These are phyloP conservation scores for Scheffersomyces illinoinensis DNA, from an alignment of 1,139 yeast genomes.

Conservation along the genomic window DNA sequence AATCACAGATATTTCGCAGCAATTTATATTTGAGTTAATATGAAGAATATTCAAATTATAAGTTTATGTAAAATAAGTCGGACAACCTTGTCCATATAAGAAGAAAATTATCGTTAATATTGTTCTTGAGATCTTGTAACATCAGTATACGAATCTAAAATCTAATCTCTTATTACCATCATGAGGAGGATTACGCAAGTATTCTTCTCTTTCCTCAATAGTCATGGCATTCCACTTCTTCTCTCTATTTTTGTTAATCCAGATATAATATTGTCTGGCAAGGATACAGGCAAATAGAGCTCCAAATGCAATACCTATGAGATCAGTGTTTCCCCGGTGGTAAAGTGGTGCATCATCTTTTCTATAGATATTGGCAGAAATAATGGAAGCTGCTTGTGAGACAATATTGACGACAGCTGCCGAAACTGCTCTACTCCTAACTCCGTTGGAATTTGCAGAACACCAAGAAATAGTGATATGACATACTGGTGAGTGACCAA, in stretches of 20 bases:
- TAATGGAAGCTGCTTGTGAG: slow-evolving; percentile 14
- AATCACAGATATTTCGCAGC: too few relatives aligned
- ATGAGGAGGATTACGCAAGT: slow-evolving; percentile 44
- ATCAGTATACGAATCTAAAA: slow-evolving; percentile 33
- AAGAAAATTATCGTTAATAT: not conserved
- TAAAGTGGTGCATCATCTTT: slow-evolving; percentile 16
- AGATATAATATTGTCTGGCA: slow-evolving; percentile 37
- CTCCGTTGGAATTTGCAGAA: slow-evolving; percentile 16
- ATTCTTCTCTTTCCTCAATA: slow-evolving; percentile 46
- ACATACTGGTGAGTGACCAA: slow-evolving; percentile 14
- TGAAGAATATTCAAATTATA: too few relatives aligned
- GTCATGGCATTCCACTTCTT: slow-evolving; percentile 49
- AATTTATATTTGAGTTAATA: not conserved
- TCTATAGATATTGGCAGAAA: slow-evolving; percentile 15
- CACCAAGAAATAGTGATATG: slow-evolving; percentile 18
- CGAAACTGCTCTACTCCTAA: slow-evolving; percentile 17
- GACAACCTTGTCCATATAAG: not conserved
- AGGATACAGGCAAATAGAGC: slow-evolving; percentile 10
- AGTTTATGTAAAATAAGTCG: not conserved
- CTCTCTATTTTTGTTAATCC: slow-evolving; percentile 48
- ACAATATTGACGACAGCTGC: slow-evolving; percentile 19
- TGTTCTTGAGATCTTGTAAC: not conserved
- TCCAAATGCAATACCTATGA: slow-evolving; percentile 14
- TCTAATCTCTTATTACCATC: slow-evolving; percentile 59
- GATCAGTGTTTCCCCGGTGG: slow-evolving; percentile 13